Conservation (phyloP, 208 protist species). For the Trypanosoma caninum region DNA sequence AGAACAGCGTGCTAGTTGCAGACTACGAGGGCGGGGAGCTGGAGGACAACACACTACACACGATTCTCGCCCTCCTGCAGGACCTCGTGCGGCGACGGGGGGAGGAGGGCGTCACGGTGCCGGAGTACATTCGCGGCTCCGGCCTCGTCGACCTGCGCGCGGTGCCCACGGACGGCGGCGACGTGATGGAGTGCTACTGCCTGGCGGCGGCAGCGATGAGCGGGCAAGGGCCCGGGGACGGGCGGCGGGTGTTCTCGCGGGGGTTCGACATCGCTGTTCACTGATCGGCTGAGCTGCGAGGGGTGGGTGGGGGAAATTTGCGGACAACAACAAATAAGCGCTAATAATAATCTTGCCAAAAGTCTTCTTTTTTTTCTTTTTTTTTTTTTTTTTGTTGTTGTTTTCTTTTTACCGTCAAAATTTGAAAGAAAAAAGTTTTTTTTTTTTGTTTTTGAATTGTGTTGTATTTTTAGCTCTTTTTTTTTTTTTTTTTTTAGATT, state of each 20-base stretch:
- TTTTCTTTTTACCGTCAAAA: too few relatives aligned
- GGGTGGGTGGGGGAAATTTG: neutral
- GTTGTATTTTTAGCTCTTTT: slow-evolving; percentile 15
- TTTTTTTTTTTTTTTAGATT: neutral
- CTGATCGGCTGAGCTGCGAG: neutral
- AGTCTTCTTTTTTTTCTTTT: slow-evolving; percentile 21
- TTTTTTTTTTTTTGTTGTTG: slow-evolving; percentile 8
- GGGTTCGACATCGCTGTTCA: slow-evolving; percentile 19
- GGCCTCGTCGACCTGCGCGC: slow-evolving; percentile 30
- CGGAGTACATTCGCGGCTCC: slow-evolving; percentile 66
- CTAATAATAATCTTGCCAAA: neutral
- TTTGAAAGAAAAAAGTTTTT: too few relatives aligned
- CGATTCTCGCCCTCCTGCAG: slow-evolving; percentile 53
- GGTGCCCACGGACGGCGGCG: slow-evolving; percentile 67
- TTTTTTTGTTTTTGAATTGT: slow-evolving; percentile 7
- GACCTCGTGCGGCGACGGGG: slow-evolving; percentile 59
- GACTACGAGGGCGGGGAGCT: slow-evolving; percentile 92
- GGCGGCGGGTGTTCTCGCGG: too few relatives aligned
- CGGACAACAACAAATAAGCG: neutral
- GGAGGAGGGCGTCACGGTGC: slow-evolving; percentile 50
- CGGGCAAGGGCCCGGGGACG: neutral
- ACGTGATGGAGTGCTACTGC: slow-evolving; percentile 70
- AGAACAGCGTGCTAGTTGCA: slow-evolving; percentile 81
- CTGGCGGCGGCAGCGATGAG: slow-evolving; percentile 20
- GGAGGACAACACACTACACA: slow-evolving; percentile 74